Base-by-base conservation (phyloP, 345 rosid genomes). In the Bruguiera gymnorhiza region DNA sequence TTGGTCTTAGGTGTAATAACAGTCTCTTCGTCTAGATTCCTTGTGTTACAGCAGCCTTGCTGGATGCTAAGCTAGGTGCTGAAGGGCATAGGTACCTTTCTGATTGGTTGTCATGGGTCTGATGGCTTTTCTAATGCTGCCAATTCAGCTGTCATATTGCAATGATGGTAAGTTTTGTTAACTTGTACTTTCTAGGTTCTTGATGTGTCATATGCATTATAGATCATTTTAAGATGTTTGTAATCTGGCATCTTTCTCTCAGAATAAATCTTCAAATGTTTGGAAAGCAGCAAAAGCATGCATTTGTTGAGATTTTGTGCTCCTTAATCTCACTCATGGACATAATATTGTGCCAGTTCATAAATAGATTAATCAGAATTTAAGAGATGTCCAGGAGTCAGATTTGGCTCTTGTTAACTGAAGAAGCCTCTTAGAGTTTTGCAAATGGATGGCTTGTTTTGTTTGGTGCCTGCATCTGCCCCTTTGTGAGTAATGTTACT, bases 51-150 rank as follows among this genome's bases (percentile, higher is more conserved):
- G 65, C 87, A 69, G 87, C 93, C 66, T 74, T 92, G 70, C 76
- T 84, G 8, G 99, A 96, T 67, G 61, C 87, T 75, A 96, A 96
- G 85, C 88, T 96, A 78, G 98, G 99, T 53, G 94, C 93, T 37
- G 99, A 92, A 78, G 99, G 99, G 68, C 97, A 97, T 29, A 92
- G 88, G 83, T 98, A 92, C 83, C 96, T 96, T 68, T 96, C 29
- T 86, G 98, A 96, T 87, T 92, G 98, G 98, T 87, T 88, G 78
- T 81, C 89, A 59, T 88, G 76, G 91, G 83, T 73, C 82, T 88
- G 83, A 64, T 68, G 91, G 88, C 68, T 87, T 89, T 80, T 61
- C 29, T 69, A 98, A 96, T 84, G 99, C 92, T 70, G 86, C 81
- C 29, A 88, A 86, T 70, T 96, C 97, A n/a, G 89, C 94, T 73